Evolutionary conservation across 2,329 filamentous ascomycete genomes (phyloP), one percentile per base, ranked within the genome.

Genomic region (Coniochaeta sp.): DNA sequence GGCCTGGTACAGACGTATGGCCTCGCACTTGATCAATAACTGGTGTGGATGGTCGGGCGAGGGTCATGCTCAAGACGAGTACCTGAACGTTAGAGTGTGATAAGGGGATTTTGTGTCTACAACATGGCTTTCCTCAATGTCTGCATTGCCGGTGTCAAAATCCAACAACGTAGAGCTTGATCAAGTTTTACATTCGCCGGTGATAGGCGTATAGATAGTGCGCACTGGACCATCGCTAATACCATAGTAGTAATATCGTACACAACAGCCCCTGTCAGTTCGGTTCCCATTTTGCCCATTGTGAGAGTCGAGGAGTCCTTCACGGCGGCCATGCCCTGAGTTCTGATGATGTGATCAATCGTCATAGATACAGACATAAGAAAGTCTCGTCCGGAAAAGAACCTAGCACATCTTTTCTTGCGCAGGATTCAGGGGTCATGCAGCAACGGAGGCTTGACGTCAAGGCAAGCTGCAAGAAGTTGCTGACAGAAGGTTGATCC

Each of bases 1-100:
- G 50, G 36, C 61, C 1, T 30, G 47, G 47, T 64, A 65, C 52
- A 30, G 63, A 2, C 55, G 61, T 38, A 67, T 64, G 10, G 65
- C 62, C 1, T 66, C 62, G 63, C 68, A 69, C 60, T 36, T 68
- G 55, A 38, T 60, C 9, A 36, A 17, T 2, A 60, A 68, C 22
- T 69, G 68, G 67, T 16, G 58, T 28, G 58, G 58, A 5, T 69
- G 66, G 68, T 64, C 64, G 1, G 68, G 67, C 16, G 28, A 64
- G 32, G 68, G 64, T 16, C 40, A 52, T 22, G 61, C 60, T 17
- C 38, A 62, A 12, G 67, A 66, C 44, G 59, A 55, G n/a, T 58
- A 59, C 22, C 59, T 69, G 40, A 68, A 69, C 57, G 65, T 68
- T 28, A 61, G 65, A 30, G 50, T 69, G 36, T 69, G 32, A 55